Evolutionary conservation across 2,329 filamentous ascomycete species (phyloP), one percentile per base, ranked within the genome.

Genomic region (Cordyceps javanica): DNA sequence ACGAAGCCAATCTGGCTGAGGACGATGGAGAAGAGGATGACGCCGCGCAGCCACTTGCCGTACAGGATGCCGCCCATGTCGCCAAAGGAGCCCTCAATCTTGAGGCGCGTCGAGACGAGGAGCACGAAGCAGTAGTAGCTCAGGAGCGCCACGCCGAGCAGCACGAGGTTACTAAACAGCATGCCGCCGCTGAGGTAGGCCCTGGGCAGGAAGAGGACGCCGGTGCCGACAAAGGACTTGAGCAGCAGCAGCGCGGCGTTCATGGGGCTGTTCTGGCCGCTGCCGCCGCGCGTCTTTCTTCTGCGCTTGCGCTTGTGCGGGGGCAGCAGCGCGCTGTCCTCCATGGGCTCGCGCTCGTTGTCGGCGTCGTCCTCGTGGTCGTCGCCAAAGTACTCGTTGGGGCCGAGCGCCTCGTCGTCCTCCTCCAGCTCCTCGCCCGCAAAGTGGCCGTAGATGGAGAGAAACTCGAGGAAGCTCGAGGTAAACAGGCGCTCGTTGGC

Each of bases 41-140:
- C 76, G 60, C 82, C 86, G 60, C 92, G 85, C 88, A 99, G 89
- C 82, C 89, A 92, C 63, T 87, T 89, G 61, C 94, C 94, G 70
- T 94, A 99, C 16, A 99, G 80, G 48, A 90, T 86, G 50, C 90
- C 91, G 55, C 95, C 94, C 75, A 99, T 96, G 68, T 97, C 94
- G 72, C 94, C 94, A 74, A 97, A 99, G 1, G 94, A 97, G n/a
- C 90, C 91, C 50, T 92, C 88, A 28, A 97, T 83, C 68, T 85
- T 88, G 50, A 96, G 77, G 34, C 94, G 88, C 2, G 91, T 94
- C 60, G 87, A 87, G 61, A 97, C 91, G 32, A 99, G 82, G 14
- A 99, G 80, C 42, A 99, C 91, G 73, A 99, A 99, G 75, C 92
- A 97, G 77, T 97, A 96, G 74, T 96, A 99, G 70, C 92, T 97